Evolutionary conservation across 148 eudicot genomes (phyloP).

Genomic region (Fagopyrum tataricum): DNA sequence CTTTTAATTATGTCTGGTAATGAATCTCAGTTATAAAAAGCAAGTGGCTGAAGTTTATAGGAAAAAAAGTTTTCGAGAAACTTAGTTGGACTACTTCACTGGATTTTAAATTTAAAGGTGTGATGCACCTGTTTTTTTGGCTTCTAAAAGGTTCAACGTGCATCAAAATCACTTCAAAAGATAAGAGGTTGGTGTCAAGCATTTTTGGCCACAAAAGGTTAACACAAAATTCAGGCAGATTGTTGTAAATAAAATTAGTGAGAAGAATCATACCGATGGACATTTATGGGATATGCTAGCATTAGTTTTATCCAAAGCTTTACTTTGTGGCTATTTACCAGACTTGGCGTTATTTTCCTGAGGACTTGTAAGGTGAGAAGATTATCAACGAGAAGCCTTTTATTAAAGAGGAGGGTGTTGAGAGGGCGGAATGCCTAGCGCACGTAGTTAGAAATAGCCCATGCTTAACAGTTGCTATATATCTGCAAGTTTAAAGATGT

Average conservation of each 20-base stretch:
- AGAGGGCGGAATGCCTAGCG: no score
- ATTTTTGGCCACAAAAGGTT: not conserved
- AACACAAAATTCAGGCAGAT: not conserved
- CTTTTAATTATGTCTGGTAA: not conserved
- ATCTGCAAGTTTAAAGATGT: no score
- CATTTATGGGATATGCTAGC: no score
- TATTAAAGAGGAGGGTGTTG: no score
- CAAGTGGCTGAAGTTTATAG: not conserved
- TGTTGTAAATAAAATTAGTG: not conserved
- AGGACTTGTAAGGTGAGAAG: no score
- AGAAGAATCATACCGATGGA: not conserved
- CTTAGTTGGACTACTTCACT: not conserved
- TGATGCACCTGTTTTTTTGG: not conserved
- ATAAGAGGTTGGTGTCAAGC: not conserved
- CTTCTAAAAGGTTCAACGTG: not conserved
- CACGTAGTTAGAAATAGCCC: no score
- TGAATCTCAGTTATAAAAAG: not conserved
- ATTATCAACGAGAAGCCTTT: no score
- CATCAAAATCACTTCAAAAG: not conserved
- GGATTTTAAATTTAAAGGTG: not conserved
- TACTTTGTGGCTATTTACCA: no score
- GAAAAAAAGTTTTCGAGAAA: not conserved
- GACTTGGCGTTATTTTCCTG: no score
- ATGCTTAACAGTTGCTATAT: no score
- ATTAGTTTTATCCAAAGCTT: no score